Evolutionary conservation across 495 filamentous ascomycete species (phyloP).

Genomic region (Cercophora sp.): DNA sequence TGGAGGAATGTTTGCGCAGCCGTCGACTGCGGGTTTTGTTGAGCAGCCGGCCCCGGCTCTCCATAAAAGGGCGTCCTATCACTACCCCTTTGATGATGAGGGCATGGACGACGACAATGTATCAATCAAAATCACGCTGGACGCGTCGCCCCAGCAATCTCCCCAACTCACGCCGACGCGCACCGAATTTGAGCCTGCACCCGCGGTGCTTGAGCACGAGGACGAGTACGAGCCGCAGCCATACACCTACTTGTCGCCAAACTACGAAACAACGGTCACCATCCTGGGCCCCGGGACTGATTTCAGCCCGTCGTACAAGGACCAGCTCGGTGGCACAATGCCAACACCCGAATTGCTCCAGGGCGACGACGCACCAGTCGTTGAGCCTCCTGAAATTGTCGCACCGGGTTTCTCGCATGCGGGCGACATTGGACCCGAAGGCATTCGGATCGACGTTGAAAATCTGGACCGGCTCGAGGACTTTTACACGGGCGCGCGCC

Average conservation of each 20-base stretch:
- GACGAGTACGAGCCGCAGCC: slow-evolving; percentile 40
- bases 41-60: slow-evolving; percentile 5
- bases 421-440: slow-evolving; percentile 7
- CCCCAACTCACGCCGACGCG: slow-evolving; percentile 30
- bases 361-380: slow-evolving; percentile 18
- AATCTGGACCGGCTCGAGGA: slow-evolving; percentile 29
- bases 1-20: too few relatives aligned
- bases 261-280: slow-evolving; percentile 42
- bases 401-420: slow-evolving; percentile 7
- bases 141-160: slow-evolving; percentile 27
- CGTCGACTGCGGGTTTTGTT: slow-evolving; percentile 10
- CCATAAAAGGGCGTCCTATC: slow-evolving; percentile 36
- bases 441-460: slow-evolving; percentile 15
- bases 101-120: slow-evolving; percentile 40
- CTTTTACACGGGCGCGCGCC: slow-evolving; percentile 30
- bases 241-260: slow-evolving; percentile 27
- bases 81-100: slow-evolving; percentile 35
- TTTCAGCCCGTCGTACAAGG: slow-evolving; percentile 33
- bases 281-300: slow-evolving; percentile 40
- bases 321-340: slow-evolving; percentile 23
- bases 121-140: slow-evolving; percentile 40
- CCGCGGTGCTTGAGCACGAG: slow-evolving; percentile 12
- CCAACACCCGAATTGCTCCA: slow-evolving; percentile 19
- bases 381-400: slow-evolving; percentile 9
- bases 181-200: slow-evolving; percentile 19